Percentiles rank a stretch among this genome's conserved stretches.
phyloP scores from a whole-genome alignment of 2,329 filamentous ascomycete genomes.

The Mycosphaerelloides madeirae region DNA sequence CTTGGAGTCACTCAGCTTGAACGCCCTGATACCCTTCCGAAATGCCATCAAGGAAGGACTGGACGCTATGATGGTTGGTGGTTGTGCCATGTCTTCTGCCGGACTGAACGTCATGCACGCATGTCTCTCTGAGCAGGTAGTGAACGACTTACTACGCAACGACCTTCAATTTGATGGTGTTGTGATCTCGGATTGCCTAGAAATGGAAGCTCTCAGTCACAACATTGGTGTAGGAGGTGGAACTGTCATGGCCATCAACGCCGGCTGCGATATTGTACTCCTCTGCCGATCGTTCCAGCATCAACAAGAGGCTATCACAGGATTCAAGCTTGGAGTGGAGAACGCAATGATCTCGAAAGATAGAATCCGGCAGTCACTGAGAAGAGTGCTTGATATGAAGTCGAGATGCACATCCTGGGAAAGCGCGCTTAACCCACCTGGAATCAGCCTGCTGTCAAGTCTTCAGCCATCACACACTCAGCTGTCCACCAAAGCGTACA shows the following conservation, averaged over 20 bases:
- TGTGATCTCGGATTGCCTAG: constrained; percentile 88
- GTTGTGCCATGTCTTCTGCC: constrained; percentile 84
- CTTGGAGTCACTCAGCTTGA: constrained; percentile 85
- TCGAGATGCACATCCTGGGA: constrained; percentile 83
- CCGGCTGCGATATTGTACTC: constrained; percentile 86
- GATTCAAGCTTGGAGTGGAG: constrained; percentile 81
- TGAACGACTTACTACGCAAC: constrained; percentile 81
- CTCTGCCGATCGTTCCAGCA: constrained; percentile 83
- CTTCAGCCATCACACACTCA: constrained; percentile 77
- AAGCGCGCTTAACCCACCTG: constrained; percentile 81
- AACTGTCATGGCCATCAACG: constrained; percentile 95
- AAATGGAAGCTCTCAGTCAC: constrained; percentile 93
- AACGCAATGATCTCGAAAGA: constrained; percentile 82
- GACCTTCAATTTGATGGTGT: constrained; percentile 88
- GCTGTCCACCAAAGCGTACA: constrained; percentile 81
- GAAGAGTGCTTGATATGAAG: constrained; percentile 75
- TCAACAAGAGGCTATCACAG: constrained; percentile 86
- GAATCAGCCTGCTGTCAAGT: constrained; percentile 68
- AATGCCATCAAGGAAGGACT: constrained; percentile 82
- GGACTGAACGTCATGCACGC: constrained; percentile 95
- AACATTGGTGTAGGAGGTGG: constrained; percentile 97
- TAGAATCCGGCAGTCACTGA: constrained; percentile 73
- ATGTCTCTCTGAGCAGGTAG: constrained; percentile 86
- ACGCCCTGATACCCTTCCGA: constrained; percentile 83
- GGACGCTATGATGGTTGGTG: constrained; percentile 93